Base-by-base conservation (phyloP, 805 yeast species). In the Candida railenensis region DNA sequence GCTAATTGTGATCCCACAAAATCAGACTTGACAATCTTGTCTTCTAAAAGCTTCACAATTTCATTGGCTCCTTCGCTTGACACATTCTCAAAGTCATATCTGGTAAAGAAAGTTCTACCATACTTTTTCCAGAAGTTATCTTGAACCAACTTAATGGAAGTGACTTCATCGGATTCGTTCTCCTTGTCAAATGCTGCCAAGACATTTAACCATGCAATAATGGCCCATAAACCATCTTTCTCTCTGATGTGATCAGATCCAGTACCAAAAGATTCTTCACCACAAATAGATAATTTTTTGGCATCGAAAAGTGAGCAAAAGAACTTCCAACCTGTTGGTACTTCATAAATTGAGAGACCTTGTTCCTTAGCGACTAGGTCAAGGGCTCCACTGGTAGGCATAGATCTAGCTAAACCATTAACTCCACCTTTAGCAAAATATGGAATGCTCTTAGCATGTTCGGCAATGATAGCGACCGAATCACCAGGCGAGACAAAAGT, bases 261-360 rank as follows among this genome's bases (percentile, higher is more conserved):
- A 22, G 99, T 92, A 61, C 99, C 99, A 59, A 92, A 92, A 25
- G 96, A 86, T 72, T 92, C 99, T 70, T 92, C 99, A 57, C 99
- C 99, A 71, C 99, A 92, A 62, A 92, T 92, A 48, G 96, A 87
- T 57, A 92, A 78, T 71, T 90, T 91, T 60, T 89, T 82, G 34
- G 96, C 91, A 63, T 92, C 99, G 59, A 92, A 92, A 54, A 92
- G 73, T 3, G 96, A 92, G 70, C 98, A 91, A 80, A 92, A 92
- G 65, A 92, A 92, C 70, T 92, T 92, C 99, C 99, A 92, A 32
- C 98, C 99, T 16, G 99, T 92, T 46, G 99, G 99, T 4, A 94
- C 98, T 69, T 94, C 99, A 67, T 92, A 92, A 51, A 84, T 74
- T 43, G 83, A 70, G 53, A 92, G 70, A 28, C 85, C 85, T 67